phyloP scores from a whole-genome alignment of 352 stramenopile species.

The Plasmopara viticola region DNA sequence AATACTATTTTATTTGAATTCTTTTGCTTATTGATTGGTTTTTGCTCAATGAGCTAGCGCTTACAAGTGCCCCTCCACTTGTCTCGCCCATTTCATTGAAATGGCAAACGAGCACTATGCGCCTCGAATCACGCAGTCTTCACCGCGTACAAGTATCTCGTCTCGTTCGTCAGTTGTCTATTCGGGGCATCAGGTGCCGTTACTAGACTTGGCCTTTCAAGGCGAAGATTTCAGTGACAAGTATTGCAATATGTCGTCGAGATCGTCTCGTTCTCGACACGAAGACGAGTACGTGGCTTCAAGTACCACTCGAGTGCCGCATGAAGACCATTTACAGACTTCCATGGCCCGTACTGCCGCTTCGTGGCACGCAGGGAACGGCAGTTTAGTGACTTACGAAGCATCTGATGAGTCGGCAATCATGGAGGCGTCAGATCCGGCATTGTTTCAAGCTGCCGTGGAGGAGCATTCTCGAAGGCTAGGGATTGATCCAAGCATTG shows the following conservation, averaged over 20 bases:
- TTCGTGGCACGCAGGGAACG: slow-evolving; percentile 33
- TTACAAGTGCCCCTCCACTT: slow-evolving; percentile 6
- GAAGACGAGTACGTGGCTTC: slow-evolving; percentile 20
- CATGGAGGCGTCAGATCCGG: slow-evolving; percentile 53
- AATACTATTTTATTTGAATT: not conserved
- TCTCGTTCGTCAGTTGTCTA: slow-evolving; percentile 16
- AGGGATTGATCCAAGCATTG: slow-evolving; percentile 51
- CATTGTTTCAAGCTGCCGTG: slow-evolving; percentile 69
- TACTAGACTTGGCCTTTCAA: slow-evolving; percentile 33
- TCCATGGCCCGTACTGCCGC: slow-evolving; percentile 18
- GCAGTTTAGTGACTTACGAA: slow-evolving; percentile 18
- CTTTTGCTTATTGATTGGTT: not conserved
- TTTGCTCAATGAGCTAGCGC: not conserved
- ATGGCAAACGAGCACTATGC: slow-evolving; percentile 22
- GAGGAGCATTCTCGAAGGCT: slow-evolving; percentile 64
- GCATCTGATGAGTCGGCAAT: slow-evolving; percentile 38
- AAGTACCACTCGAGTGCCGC: slow-evolving; percentile 17
- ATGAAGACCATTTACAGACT: slow-evolving; percentile 7
- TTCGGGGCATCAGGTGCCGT: slow-evolving; percentile 22
- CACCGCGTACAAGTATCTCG: slow-evolving; percentile 6
- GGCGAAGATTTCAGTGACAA: slow-evolving; percentile 7
- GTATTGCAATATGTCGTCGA: slow-evolving; percentile 10
- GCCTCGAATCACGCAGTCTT: slow-evolving; percentile 19
- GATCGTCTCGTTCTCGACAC: slow-evolving; percentile 16
- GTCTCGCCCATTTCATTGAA: not conserved